Conservation (phyloP, 2,329 filamentous ascomycete genomes). For the Hymenoscyphus occultus region DNA sequence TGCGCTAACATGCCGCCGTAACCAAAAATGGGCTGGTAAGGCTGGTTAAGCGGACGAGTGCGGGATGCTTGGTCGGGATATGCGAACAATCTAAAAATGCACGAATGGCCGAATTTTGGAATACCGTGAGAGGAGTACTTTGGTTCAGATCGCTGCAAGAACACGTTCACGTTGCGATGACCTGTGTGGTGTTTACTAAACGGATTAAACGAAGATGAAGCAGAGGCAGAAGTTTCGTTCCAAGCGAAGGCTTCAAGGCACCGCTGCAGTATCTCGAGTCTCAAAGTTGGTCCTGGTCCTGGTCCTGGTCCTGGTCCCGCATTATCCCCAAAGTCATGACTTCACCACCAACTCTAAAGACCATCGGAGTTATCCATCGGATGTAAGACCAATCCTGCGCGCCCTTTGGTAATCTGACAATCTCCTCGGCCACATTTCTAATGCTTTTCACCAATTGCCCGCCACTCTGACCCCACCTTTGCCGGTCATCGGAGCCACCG, state of each 20-base stretch:
- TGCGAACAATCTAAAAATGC: too few species aligned
- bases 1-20: too few species aligned
- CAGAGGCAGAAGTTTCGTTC: background rate
- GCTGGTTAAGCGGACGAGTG: background rate
- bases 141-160: background rate
- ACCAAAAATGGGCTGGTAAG: background rate
- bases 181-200: background rate
- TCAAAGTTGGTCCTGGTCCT: too few species aligned
- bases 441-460: background rate
- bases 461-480: background rate
- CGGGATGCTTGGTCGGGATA: background rate
- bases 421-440: background rate
- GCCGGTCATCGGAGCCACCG: background rate
- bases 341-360: background rate
- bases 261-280: too few species aligned
- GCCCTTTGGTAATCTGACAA: background rate
- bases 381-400: background rate
- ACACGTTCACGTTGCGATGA: background rate
- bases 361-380: too few species aligned
- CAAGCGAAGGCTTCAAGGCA: too few species aligned
- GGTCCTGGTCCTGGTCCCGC: background rate
- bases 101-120: too few species aligned
- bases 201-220: background rate
- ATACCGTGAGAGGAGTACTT: background rate
- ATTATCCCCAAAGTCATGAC: constrained; percentile 1